Percentiles rank a stretch among this genome's conserved stretches.
Conservation (phyloP, 2,329 filamentous ascomycete genomes). For the Cladosporium cucumerinum region DNA sequence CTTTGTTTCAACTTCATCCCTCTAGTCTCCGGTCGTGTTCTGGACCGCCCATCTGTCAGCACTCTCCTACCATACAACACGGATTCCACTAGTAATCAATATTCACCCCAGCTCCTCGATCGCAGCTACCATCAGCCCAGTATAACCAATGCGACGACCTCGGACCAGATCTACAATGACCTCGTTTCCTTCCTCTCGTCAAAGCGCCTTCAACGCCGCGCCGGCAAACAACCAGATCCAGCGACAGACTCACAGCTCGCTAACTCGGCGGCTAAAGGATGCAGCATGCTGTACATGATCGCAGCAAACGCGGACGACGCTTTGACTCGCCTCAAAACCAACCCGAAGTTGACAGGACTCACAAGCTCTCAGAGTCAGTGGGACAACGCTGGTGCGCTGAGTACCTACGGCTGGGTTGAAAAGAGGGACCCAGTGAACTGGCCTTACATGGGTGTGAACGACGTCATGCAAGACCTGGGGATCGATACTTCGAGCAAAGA, state of each 20-base stretch:
- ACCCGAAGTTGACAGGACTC: neutral
- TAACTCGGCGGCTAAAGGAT: neutral
- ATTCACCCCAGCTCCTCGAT: neutral
- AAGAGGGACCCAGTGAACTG: conserved; percentile 1
- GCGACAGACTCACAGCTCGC: conserved; percentile 1
- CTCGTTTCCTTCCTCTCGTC: neutral
- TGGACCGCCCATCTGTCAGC: neutral
- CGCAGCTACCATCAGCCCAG: neutral
- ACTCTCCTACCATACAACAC: neutral
- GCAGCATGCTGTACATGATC: conserved; percentile 16
- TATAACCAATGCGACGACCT: neutral
- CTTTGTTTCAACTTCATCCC: neutral
- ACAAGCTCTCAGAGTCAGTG: conserved; percentile 8
- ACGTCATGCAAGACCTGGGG: conserved; percentile 9
- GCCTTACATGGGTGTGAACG: conserved; percentile 10
- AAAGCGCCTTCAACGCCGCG: neutral
- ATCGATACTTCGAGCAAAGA: conserved; percentile 14
- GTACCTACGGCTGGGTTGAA: conserved; percentile 3
- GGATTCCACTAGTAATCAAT: neutral
- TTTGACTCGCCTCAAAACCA: conserved; percentile 9
- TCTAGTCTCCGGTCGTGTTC: neutral
- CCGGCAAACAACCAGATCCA: neutral
- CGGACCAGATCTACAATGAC: neutral
- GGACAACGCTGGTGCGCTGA: conserved; percentile 6
- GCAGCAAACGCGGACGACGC: conserved; percentile 8